Conservation (phyloP, 1,284 basidiomycete genomes). For the Boletellus deceptivus region DNA sequence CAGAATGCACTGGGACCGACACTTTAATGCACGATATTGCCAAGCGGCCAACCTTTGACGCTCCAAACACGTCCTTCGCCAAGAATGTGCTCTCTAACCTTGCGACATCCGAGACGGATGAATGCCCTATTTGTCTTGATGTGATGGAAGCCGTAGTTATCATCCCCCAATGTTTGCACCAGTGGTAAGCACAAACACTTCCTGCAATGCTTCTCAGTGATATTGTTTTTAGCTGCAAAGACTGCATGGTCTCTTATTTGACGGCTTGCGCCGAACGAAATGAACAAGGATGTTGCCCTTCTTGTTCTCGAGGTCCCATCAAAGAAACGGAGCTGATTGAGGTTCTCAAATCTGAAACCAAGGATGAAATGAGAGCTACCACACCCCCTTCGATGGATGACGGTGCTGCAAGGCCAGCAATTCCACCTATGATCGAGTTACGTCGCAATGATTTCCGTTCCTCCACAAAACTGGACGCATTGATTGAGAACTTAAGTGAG, state of each 20-base stretch:
- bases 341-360: conserved; percentile 45
- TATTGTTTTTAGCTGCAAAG: conserved; percentile 63
- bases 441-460: conserved; percentile 82
- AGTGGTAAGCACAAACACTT: conserved; percentile 49
- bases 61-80: conserved; percentile 51
- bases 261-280: conserved; percentile 61
- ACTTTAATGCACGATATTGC: conserved; percentile 63
- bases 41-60: conserved; percentile 36
- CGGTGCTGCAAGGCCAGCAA: not conserved
- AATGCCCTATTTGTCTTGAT: conserved; percentile 85
- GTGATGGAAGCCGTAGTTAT: conserved; percentile 69
- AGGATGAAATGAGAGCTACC: conserved; percentile 12
- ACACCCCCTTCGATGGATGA: conserved; percentile 1
- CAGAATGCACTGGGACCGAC: conserved; percentile 52
- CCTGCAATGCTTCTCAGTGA: conserved; percentile 2
- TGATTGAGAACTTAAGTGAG: conserved; percentile 66
- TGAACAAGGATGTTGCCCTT: conserved; percentile 71
- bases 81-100: conserved; percentile 63
- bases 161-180: conserved; percentile 75
- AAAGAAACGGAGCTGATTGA: conserved; percentile 68
- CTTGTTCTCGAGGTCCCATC: conserved; percentile 65
- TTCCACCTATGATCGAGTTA: conserved; percentile 51
- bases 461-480: conserved; percentile 84
- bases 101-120: conserved; percentile 43
- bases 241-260: conserved; percentile 74